These are phyloP conservation scores for Tolypocladium cylindrosporum DNA, from an alignment of 2,329 filamentous ascomycete species.

Conservation along the genomic window DNA sequence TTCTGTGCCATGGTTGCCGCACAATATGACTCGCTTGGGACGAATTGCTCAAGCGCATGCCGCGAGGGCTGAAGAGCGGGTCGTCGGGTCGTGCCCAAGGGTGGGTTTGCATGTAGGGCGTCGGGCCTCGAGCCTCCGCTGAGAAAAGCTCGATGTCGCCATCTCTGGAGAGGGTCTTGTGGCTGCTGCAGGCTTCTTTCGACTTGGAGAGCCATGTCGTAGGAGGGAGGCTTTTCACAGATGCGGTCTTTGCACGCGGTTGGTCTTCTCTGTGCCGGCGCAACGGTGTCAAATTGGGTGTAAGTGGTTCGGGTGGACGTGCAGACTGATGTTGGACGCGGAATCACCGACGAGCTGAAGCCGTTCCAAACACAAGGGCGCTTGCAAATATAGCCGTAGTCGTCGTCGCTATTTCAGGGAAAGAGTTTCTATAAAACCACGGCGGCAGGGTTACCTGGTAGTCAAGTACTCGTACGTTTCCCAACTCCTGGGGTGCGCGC, in stretches of 20 bases:
- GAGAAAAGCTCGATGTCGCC: neutral
- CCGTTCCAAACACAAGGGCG: neutral
- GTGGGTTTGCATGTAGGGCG: neutral
- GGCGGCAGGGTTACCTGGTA: neutral
- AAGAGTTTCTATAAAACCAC: neutral
- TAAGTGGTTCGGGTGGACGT: neutral
- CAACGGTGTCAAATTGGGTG: neutral
- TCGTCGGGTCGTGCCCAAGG: neutral
- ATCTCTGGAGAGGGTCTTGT: neutral
- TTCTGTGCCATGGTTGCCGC: neutral
- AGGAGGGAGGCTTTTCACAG: no score
- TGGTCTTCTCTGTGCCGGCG: neutral
- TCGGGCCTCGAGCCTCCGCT: neutral
- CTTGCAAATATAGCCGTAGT: no score
- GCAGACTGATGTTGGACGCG: neutral
- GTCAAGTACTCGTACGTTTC: neutral
- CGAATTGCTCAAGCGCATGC: neutral
- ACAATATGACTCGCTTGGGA: neutral
- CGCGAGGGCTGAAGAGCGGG: neutral
- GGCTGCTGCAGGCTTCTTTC: neutral
- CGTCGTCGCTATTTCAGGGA: neutral
- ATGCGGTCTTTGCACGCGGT: neutral
- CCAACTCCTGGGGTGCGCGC: neutral
- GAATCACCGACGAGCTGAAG: neutral
- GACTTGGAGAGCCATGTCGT: conserved; percentile 1